Conservation (phyloP, 768 basidiomycete species). For the Tephrocybe sp. region DNA sequence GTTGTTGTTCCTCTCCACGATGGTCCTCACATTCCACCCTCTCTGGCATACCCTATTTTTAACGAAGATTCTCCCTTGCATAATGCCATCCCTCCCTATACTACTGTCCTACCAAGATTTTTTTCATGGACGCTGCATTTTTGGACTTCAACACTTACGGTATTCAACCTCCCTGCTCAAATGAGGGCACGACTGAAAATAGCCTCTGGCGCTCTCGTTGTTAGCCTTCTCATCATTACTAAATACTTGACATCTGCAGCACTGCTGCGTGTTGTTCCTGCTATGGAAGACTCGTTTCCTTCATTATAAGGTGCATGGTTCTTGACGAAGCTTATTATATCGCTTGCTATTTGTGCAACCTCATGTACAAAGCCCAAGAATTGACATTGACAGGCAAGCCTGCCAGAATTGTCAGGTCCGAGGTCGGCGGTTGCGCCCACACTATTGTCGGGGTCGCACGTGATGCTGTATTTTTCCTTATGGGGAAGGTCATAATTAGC, state of each 20-base stretch:
- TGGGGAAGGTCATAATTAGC: constrained; percentile 4
- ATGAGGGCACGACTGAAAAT: too few species aligned
- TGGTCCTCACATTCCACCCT: neutral
- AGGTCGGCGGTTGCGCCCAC: constrained; percentile 8
- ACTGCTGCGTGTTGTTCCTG: too few species aligned
- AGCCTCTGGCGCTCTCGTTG: too few species aligned
- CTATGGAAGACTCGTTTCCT: too few species aligned
- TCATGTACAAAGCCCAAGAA: neutral
- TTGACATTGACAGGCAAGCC: neutral
- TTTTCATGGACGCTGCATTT: too few species aligned
- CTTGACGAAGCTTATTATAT: constrained; percentile 8
- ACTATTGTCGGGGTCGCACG: constrained; percentile 17
- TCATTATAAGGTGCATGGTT: neutral
- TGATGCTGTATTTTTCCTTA: constrained; percentile 3
- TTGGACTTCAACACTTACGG: too few species aligned
- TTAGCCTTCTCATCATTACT: too few species aligned
- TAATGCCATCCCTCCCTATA: neutral
- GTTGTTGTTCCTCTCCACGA: neutral
- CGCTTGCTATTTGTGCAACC: neutral
- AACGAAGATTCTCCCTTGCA: neutral
- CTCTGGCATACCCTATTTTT: neutral
- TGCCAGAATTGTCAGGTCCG: neutral
- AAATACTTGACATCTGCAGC: too few species aligned
- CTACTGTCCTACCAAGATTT: too few species aligned
- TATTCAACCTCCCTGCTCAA: too few species aligned